A percentile compares a stretch with the other conserved stretches of the same genome.
Conservation (phyloP, 164 flowering plant species). For the Stephania yunnanensis region DNA sequence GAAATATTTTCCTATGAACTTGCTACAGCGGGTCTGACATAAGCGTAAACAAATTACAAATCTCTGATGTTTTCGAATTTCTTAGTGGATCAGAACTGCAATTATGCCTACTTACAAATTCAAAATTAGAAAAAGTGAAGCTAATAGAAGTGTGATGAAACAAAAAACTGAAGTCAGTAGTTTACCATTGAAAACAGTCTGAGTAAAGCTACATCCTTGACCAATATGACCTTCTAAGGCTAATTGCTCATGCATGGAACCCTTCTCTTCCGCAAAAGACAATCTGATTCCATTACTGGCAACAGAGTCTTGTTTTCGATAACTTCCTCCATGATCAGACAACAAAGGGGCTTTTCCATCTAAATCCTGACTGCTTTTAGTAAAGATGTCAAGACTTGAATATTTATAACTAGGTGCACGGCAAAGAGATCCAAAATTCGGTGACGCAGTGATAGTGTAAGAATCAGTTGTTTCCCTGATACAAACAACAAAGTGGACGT, state of each 20-base stretch:
- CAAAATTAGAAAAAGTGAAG: neutral
- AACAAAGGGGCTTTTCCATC: constrained; percentile 48
- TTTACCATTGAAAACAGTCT: constrained; percentile 87
- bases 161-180: neutral
- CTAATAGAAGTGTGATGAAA: neutral
- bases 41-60: neutral
- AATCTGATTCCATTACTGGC: constrained; percentile 29
- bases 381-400: constrained; percentile 27
- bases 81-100: neutral
- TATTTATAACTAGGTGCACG: constrained; percentile 27
- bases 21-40: neutral
- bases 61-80: neutral
- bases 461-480: constrained; percentile 74
- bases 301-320: constrained; percentile 32
- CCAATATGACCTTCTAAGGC: constrained; percentile 55
- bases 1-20: neutral
- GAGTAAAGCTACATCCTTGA: constrained; percentile 75
- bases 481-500: constrained; percentile 3
- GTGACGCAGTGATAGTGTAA: constrained; percentile 68
- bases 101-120: neutral
- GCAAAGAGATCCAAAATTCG: constrained; percentile 42
- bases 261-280: constrained; percentile 27
- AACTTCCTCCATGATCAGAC: constrained; percentile 25
- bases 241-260: constrained; percentile 35
- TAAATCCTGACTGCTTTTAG: constrained; percentile 30